Evolutionary conservation across 345 rosid species (phyloP).

Genomic region (Atalantia buxifolia): DNA sequence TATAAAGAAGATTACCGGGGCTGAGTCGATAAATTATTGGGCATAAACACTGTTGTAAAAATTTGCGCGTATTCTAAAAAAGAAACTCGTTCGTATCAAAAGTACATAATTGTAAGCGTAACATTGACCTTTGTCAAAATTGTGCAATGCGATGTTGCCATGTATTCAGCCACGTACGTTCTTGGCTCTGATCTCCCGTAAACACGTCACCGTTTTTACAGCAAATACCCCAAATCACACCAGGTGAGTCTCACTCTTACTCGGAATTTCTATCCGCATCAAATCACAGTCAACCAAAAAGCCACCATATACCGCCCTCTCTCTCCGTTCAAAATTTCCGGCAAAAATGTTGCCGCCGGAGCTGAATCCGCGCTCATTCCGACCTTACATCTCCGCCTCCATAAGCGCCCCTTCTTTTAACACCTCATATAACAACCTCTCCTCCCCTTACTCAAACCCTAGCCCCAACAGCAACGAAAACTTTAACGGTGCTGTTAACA

Average conservation of each 20-base stretch:
- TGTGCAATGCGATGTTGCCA: not conserved
- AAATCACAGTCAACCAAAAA: not conserved
- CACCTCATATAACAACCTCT: conserved; percentile 20
- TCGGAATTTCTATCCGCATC: not conserved
- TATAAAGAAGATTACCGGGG: no score
- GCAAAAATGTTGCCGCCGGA: conserved; percentile 43
- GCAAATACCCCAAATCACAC: not conserved
- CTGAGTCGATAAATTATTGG: no score
- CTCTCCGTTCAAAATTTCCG: not conserved
- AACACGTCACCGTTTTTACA: not conserved
- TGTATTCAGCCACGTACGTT: not conserved
- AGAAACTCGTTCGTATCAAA: no score
- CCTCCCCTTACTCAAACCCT: conserved; percentile 48
- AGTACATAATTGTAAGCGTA: no score
- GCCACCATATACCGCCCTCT: not conserved
- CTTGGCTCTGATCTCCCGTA: not conserved
- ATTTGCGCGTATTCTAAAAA: no score
- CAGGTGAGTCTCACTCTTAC: no score
- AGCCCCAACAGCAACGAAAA: conserved; percentile 29
- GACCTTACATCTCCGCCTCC: conserved; percentile 34
- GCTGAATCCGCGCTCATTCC: conserved; percentile 33
- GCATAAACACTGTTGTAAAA: no score
- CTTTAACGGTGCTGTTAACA: conserved; percentile 16
- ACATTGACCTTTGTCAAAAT: not conserved
- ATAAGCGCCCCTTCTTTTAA: conserved; percentile 23